Evolutionary conservation across 352 stramenopile species (phyloP), one percentile per base, ranked within the genome.

Genomic region (Phytophthora citricola): DNA sequence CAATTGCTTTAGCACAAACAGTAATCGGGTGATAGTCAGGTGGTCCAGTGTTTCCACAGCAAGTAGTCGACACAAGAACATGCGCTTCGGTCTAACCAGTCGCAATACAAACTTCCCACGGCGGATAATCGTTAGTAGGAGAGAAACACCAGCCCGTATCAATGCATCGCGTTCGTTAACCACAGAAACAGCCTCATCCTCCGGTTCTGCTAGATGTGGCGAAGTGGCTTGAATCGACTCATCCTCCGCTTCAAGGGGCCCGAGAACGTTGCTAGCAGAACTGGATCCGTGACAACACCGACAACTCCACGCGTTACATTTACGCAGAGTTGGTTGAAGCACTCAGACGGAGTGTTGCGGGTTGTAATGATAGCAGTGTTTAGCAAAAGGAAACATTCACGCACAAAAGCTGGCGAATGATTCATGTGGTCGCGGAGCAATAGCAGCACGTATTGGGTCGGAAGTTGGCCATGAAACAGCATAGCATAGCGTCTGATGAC

Each of bases 401-500:
- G 82, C 17, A 93, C 61, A 51, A 94, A 93, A 3, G 31, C 70
- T 5, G 72, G 57, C 2, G 86, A 86, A 56, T 91, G 81, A 20
- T 83, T 75, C n/a, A 76, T 73, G 36, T 93, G 80, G 32, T 91
- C 70, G n/a, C 73, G 57, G 6, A 94, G 61, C 31, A 78, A 14
- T 17, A 58, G 26, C 15, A 76, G 47, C 27, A 94, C 67, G 38
- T 81, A 72, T 14, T 80, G 73, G 0, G 69, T 89, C 0, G 87
- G 85, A 10, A 95, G 55, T 61, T 93, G 84, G 1, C 85, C 85
- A 53, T 93, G 81, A 63, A 95, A 87, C 3, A 86, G 65, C 83
- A 93, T 94, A 0, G 85, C 84, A 48, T 95, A 91, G 5, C 87
- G 85, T 36, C 76, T 79, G 40, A 94, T 84, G 34, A 90, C 61